phyloP scores from a whole-genome alignment of 805 yeast genomes.

The Suhomyces tanzawaensis region DNA sequence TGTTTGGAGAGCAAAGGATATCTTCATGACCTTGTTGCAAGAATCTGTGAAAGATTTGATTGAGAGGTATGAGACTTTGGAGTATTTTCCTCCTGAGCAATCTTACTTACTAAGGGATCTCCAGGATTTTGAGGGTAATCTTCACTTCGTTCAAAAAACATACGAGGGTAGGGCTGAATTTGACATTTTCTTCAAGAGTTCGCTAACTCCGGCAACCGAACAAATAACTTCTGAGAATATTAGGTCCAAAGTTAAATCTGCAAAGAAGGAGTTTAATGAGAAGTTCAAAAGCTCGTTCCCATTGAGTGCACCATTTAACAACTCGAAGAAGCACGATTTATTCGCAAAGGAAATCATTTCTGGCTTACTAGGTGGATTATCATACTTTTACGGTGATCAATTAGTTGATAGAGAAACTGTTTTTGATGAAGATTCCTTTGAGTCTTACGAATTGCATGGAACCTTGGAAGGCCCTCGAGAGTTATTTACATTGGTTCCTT shows the following conservation, averaged over 20 bases:
- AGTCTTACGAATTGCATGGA: conserved; percentile 51
- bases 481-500: conserved; percentile 82
- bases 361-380: conserved; percentile 84
- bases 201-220: conserved; percentile 36
- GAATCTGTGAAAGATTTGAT: conserved; percentile 58
- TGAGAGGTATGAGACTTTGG: conserved; percentile 20
- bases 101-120: conserved; percentile 57
- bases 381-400: conserved; percentile 82
- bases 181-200: conserved; percentile 59
- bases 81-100: conserved; percentile 45
- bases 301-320: conserved; percentile 54
- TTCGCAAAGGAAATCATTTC: conserved; percentile 82
- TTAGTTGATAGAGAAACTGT: conserved; percentile 71
- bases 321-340: conserved; percentile 32
- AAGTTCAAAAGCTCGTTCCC: conserved; percentile 54
- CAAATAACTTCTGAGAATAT: conserved; percentile 39
- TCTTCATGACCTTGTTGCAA: conserved; percentile 65
- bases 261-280: conserved; percentile 42
- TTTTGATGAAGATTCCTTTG: conserved; percentile 69
- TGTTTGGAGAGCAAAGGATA: conserved; percentile 76
- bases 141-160: conserved; percentile 75
- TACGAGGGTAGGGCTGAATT: conserved; percentile 76
- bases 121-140: conserved; percentile 63
- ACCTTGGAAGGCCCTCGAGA: conserved; percentile 72
- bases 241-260: conserved; percentile 27